These are phyloP conservation scores for Amyloporia xantha DNA, from an alignment of 768 basidiomycete species.

Conservation along the genomic window DNA sequence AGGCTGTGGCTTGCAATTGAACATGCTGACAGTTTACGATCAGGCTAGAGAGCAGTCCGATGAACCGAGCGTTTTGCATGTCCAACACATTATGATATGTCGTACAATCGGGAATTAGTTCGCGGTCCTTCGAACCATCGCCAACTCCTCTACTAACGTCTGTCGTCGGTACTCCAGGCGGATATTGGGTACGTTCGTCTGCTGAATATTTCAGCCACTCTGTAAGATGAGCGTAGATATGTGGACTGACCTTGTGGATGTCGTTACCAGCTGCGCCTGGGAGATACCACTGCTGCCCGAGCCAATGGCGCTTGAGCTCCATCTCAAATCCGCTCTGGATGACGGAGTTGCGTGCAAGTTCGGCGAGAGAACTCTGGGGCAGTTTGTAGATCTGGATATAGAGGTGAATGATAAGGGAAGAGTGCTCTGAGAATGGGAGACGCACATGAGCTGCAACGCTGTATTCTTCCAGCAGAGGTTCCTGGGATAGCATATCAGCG, in stretches of 20 bases:
- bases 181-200: conserved; percentile 97
- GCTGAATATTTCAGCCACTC: not conserved
- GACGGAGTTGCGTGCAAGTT: conserved; percentile 97
- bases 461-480: conserved; percentile 94
- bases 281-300: conserved; percentile 90
- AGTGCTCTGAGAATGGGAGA: conserved; percentile 1
- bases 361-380: conserved; percentile 89
- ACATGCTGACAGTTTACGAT: too few relatives aligned
- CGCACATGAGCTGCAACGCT: conserved; percentile 93
- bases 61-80: too few relatives aligned
- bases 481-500: conserved; percentile 37
- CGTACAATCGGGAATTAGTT: too few relatives aligned
- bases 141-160: conserved; percentile 82
- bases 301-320: conserved; percentile 94
- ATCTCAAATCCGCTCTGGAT: conserved; percentile 97
- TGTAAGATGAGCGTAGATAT: conserved; percentile 5
- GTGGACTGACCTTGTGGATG: conserved; percentile 71
- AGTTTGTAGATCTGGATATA: conserved; percentile 83
- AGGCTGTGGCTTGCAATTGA: too few relatives aligned
- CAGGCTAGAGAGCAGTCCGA: too few relatives aligned
- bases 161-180: conserved; percentile 87
- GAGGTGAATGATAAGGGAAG: conserved; percentile 1
- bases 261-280: conserved; percentile 93
- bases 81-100: too few relatives aligned
- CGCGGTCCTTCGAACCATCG: conserved; percentile 17